Percentiles rank a stretch among this genome's conserved stretches.
Evolutionary conservation across 106 monocot genomes (phyloP).

Genomic region (Alisma plantagoaquatica): DNA sequence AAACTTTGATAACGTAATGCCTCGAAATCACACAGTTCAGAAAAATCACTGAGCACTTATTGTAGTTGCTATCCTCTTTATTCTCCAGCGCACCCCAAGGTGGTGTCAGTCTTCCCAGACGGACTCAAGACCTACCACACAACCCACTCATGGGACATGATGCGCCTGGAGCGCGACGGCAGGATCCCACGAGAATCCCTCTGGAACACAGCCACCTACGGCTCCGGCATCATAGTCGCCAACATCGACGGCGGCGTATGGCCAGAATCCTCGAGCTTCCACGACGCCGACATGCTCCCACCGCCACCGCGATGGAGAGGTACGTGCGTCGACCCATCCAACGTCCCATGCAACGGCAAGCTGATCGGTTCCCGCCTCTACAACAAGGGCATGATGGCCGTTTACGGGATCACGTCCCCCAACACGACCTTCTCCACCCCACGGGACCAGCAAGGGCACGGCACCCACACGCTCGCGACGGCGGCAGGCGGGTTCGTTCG

Average conservation of each 20-base stretch:
- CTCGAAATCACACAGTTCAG: too few relatives aligned
- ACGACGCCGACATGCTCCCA: constrained; percentile 1
- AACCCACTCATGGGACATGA: constrained; percentile 57
- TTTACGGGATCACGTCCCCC: background rate
- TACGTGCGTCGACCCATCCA: background rate
- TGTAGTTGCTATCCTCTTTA: background rate
- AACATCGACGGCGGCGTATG: constrained; percentile 12
- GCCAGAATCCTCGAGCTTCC: constrained; percentile 7
- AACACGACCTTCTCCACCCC: constrained; percentile 1
- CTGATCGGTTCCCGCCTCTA: constrained; percentile 7
- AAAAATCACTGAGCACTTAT: too few relatives aligned
- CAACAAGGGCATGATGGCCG: background rate
- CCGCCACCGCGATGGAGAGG: constrained; percentile 3
- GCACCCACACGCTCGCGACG: constrained; percentile 71
- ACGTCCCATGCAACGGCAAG: background rate
- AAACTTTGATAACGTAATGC: too few relatives aligned
- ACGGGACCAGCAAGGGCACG: constrained; percentile 44
- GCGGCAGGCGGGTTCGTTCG: constrained; percentile 24
- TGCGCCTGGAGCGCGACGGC: constrained; percentile 35
- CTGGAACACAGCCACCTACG: constrained; percentile 6
- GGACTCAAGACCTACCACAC: constrained; percentile 34
- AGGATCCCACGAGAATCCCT: constrained; percentile 13
- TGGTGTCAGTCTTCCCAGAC: constrained; percentile 43
- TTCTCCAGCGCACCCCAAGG: constrained; percentile 28
- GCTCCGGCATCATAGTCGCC: constrained; percentile 4